phyloP scores from a whole-genome alignment of 805 yeast species.

The Lipomyces lipofer region DNA sequence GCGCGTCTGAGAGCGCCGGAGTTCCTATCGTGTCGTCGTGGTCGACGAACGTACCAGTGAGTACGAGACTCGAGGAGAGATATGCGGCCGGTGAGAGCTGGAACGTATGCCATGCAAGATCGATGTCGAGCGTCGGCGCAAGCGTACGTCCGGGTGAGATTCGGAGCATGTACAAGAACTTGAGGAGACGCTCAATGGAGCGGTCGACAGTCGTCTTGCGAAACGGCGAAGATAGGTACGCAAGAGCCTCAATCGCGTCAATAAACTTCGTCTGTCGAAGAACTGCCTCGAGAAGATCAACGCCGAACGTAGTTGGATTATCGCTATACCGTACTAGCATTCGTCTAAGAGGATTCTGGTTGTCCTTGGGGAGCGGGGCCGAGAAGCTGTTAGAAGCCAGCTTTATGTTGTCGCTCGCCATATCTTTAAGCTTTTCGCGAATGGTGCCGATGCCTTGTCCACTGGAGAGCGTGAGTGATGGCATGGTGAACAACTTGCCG shows the following conservation, averaged over 20 bases:
- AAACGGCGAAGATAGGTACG: constrained; percentile 30
- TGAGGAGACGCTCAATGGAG: constrained; percentile 11
- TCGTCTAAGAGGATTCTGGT: constrained; percentile 9
- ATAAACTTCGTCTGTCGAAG: constrained; percentile 29
- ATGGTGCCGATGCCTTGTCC: constrained; percentile 5
- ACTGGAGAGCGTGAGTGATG: background rate
- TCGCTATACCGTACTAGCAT: constrained; percentile 25
- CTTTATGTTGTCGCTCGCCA: background rate
- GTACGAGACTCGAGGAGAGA: constrained; percentile 5
- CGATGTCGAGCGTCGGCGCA: constrained; percentile 32
- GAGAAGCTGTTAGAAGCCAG: background rate
- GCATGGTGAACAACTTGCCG: background rate
- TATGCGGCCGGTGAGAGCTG: constrained; percentile 27
- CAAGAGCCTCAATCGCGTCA: constrained; percentile 29
- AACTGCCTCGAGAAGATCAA: constrained; percentile 29
- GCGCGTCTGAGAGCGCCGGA: background rate
- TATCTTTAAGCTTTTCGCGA: constrained; percentile 2
- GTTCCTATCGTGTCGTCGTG: constrained; percentile 9
- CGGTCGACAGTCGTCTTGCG: constrained; percentile 14
- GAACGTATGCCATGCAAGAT: constrained; percentile 34
- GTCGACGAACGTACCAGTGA: constrained; percentile 12
- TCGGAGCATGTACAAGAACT: constrained; percentile 19
- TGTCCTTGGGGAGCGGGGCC: background rate
- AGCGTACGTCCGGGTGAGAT: constrained; percentile 6
- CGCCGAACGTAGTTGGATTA: constrained; percentile 21